A percentile compares a stretch with the other conserved stretches of the same genome.
Conservation (phyloP, 75 land plant species). For the Azolla pinnata region DNA sequence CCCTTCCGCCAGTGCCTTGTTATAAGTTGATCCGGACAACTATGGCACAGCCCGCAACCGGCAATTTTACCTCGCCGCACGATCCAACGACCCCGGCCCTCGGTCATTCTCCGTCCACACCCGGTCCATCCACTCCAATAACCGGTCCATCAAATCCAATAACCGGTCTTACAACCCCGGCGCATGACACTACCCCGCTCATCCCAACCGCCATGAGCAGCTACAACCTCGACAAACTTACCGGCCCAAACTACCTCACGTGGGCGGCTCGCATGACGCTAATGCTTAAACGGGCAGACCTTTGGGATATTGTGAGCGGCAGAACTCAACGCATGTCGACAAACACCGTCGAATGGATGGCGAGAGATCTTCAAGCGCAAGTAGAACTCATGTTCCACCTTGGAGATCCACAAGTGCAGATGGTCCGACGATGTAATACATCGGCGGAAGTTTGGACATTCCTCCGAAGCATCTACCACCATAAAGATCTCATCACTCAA, state of each 20-base stretch:
- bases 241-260: background rate
- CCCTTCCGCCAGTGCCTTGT: too few relatives aligned
- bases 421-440: background rate
- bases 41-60: too few relatives aligned
- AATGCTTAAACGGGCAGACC: background rate
- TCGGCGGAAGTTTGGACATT: background rate
- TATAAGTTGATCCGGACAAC: too few relatives aligned
- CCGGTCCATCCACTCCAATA: conserved; percentile 4
- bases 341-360: background rate
- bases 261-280: background rate
- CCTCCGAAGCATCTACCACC: background rate
- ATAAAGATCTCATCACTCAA: background rate
- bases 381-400: background rate
- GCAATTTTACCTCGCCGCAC: too few relatives aligned
- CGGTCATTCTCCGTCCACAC: background rate
- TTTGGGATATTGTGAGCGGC: conserved; percentile 3
- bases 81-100: too few relatives aligned
- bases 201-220: too few relatives aligned
- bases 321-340: background rate
- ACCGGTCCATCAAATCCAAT: too few relatives aligned
- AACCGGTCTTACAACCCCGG: too few relatives aligned
- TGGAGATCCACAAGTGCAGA: background rate
- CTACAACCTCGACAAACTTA: background rate
- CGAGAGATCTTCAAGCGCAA: background rate
- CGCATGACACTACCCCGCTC: too few relatives aligned